phyloP scores from a whole-genome alignment of 139 green algal genomes.

The Micractinium conductrix region DNA sequence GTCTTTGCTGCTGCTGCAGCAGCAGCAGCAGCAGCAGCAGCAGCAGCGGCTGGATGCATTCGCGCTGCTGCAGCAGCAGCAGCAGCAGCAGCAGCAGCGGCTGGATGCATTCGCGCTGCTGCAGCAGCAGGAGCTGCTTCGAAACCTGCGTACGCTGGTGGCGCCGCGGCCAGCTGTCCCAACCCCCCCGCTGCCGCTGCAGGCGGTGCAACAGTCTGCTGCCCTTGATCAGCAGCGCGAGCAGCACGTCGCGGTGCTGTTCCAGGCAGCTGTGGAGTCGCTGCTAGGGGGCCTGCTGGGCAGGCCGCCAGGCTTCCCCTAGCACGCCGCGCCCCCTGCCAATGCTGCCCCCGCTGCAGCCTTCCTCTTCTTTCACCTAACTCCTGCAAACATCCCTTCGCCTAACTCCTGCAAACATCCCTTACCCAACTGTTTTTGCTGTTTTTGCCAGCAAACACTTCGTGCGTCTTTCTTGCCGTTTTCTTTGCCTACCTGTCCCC shows the following conservation, averaged over 20 bases:
- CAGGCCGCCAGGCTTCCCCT: too few relatives aligned
- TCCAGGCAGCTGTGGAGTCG: not conserved
- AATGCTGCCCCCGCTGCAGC: too few relatives aligned
- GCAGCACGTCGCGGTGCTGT: not conserved
- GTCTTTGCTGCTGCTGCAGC: not conserved
- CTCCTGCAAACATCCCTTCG: too few relatives aligned
- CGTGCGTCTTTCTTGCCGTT: too few relatives aligned
- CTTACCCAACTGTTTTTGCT: too few relatives aligned
- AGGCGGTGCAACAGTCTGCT: not conserved
- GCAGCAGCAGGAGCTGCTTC: not conserved
- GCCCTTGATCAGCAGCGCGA: not conserved
- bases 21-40: constrained; percentile 1
- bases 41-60: too few relatives aligned
- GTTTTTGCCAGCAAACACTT: too few relatives aligned
- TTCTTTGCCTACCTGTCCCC: too few relatives aligned
- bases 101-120: not conserved
- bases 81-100: not conserved
- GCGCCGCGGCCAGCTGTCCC: not conserved
- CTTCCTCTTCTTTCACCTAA: too few relatives aligned
- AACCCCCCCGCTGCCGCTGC: not conserved
- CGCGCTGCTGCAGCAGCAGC: not conserved
- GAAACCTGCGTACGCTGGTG: not conserved
- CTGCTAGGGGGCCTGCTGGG: not conserved
- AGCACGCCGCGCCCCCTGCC: too few relatives aligned
- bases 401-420: too few relatives aligned